These are phyloP conservation scores for Aspergillus tubingensis DNA, from an alignment of 2,329 filamentous ascomycete species.

Conservation along the genomic window DNA sequence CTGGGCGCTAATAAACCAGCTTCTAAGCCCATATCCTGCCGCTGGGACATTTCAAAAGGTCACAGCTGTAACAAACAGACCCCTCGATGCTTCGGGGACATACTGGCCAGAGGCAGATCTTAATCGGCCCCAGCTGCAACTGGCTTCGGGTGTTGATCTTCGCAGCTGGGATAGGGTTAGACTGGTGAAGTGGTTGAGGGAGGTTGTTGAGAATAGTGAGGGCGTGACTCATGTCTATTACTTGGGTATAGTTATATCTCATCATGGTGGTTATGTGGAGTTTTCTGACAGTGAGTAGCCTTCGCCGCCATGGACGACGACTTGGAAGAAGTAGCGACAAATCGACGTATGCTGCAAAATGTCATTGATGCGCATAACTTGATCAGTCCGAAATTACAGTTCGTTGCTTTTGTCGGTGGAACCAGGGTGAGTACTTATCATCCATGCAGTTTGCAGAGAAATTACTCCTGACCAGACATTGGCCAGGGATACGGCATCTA, in stretches of 20 bases:
- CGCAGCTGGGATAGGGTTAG: conserved; percentile 9
- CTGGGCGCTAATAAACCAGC: conserved; percentile 45
- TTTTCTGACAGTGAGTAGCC: conserved; percentile 8
- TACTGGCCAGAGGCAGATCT: conserved; percentile 34
- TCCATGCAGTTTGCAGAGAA: not conserved
- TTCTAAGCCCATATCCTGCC: conserved; percentile 38
- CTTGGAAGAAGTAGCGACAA: conserved; percentile 15
- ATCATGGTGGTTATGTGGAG: not conserved
- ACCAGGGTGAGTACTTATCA: conserved; percentile 16
- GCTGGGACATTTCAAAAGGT: conserved; percentile 37
- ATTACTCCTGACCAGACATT: not conserved
- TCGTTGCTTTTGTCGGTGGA: conserved; percentile 37
- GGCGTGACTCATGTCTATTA: conserved; percentile 47
- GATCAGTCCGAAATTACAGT: conserved; percentile 32
- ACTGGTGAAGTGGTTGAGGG: conserved; percentile 31
- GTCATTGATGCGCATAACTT: conserved; percentile 37
- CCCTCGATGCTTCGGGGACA: conserved; percentile 32
- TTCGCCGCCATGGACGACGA: conserved; percentile 25
- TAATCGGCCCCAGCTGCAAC: conserved; percentile 31
- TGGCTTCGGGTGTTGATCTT: conserved; percentile 31
- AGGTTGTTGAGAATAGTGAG: conserved; percentile 37
- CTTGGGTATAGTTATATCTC: conserved; percentile 27
- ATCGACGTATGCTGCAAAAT: conserved; percentile 34
- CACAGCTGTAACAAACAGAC: conserved; percentile 45
- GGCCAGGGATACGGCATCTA: conserved; percentile 28